Conservation (phyloP, 768 basidiomycete species). For the Lactarius vividus region DNA sequence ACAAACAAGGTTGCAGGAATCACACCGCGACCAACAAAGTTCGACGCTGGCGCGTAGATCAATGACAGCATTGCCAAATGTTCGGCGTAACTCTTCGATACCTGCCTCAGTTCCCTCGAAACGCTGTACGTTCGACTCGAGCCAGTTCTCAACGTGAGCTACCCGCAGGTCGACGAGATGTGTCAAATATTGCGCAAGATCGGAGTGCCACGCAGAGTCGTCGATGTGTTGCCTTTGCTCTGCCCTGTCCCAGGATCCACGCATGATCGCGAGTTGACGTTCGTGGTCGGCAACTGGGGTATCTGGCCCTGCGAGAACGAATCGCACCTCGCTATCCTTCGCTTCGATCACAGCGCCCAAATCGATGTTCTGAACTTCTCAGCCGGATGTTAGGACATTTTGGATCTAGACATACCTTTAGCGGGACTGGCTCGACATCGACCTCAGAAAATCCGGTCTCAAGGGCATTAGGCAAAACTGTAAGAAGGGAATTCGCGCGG, state of each 20-base stretch:
- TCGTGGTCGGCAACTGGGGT: slow-evolving; percentile 30
- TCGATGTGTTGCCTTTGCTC: slow-evolving; percentile 34
- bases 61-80: slow-evolving; percentile 43
- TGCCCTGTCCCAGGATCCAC: slow-evolving; percentile 35
- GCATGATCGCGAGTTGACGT: slow-evolving; percentile 28
- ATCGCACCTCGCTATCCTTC: slow-evolving; percentile 37
- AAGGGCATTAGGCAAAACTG: slow-evolving; percentile 46
- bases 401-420: slow-evolving; percentile 43
- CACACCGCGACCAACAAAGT: too few species aligned
- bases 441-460: slow-evolving; percentile 46
- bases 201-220: slow-evolving; percentile 43
- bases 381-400: neutral
- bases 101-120: slow-evolving; percentile 45
- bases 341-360: slow-evolving; percentile 34
- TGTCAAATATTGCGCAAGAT: slow-evolving; percentile 41
- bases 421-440: slow-evolving; percentile 43
- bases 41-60: slow-evolving; percentile 47
- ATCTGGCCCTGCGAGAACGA: slow-evolving; percentile 33
- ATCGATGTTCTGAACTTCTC: slow-evolving; percentile 46
- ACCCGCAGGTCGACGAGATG: slow-evolving; percentile 43
- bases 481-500: slow-evolving; percentile 38
- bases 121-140: slow-evolving; percentile 45
- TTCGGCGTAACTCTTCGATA: slow-evolving; percentile 46
- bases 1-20: neutral
- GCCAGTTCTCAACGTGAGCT: slow-evolving; percentile 50